These are phyloP conservation scores for Lasiosphaeriaceae sp. DNA, from an alignment of 495 filamentous ascomycete genomes.

Conservation along the genomic window DNA sequence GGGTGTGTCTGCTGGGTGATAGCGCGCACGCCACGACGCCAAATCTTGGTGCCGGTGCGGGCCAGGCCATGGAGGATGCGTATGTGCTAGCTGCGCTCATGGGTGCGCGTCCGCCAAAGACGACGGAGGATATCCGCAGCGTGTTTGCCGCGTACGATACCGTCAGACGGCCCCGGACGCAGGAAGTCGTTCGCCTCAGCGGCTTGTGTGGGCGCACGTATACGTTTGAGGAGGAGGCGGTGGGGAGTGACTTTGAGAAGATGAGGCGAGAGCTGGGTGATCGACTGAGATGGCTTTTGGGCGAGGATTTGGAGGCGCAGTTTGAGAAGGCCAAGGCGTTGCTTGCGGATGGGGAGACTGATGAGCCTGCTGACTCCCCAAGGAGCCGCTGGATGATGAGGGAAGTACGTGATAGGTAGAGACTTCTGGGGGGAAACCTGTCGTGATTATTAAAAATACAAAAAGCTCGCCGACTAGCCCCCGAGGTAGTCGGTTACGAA, in stretches of 20 bases:
- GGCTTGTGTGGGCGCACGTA: slow-evolving; percentile 1
- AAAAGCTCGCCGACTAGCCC: too few relatives aligned
- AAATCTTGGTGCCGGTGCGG: slow-evolving; percentile 64
- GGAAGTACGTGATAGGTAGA: too few relatives aligned
- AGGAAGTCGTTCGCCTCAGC: not conserved
- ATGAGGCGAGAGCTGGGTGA: slow-evolving; percentile 3
- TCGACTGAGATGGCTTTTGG: slow-evolving; percentile 3
- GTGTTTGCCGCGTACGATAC: too few relatives aligned
- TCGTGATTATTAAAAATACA: too few relatives aligned
- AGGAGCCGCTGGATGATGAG: too few relatives aligned
- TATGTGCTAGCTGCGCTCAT: slow-evolving; percentile 55
- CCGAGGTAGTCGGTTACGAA: too few relatives aligned
- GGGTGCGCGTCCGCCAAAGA: slow-evolving; percentile 32
- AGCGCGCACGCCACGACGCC: slow-evolving; percentile 67
- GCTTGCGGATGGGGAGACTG: too few relatives aligned
- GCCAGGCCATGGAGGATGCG: slow-evolving; percentile 65
- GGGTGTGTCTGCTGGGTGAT: slow-evolving; percentile 59
- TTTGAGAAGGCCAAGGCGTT: not conserved
- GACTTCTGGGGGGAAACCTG: too few relatives aligned
- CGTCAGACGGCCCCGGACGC: too few relatives aligned
- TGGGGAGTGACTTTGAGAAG: slow-evolving; percentile 2
- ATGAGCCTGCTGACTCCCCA: too few relatives aligned
- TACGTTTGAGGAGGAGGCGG: slow-evolving; percentile 1
- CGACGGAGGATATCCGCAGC: slow-evolving; percentile 16
- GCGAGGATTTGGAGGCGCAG: slow-evolving; percentile 4